These are phyloP conservation scores for Suillus plorans DNA, from an alignment of 768 basidiomycete species.

Conservation along the genomic window DNA sequence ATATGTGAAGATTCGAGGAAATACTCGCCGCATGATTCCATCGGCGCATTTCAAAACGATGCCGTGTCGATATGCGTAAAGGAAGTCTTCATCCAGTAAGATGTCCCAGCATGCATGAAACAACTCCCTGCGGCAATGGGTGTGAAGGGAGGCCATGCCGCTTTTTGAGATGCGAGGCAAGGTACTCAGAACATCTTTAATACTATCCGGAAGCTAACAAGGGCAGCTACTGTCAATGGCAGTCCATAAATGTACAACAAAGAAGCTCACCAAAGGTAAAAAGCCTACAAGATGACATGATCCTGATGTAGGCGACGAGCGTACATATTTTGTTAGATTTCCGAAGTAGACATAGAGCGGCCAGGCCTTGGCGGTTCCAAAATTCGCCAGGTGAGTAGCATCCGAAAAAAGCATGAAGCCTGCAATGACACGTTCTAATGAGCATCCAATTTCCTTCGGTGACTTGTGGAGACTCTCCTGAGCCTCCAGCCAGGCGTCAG, in stretches of 20 bases:
- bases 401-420: constrained; percentile 3
- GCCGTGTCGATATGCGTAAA: background rate
- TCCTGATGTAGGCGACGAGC: constrained; percentile 12
- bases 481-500: constrained; percentile 15
- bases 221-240: background rate
- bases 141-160: constrained; percentile 1
- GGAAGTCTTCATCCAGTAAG: constrained; percentile 14
- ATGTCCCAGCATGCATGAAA: constrained; percentile 16
- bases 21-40: no score
- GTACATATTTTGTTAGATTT: constrained; percentile 23
- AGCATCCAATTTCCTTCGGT: constrained; percentile 11
- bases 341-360: constrained; percentile 22
- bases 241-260: background rate
- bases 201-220: constrained; percentile 12
- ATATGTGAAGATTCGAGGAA: no score
- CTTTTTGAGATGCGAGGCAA: background rate
- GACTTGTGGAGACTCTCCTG: constrained; percentile 17
- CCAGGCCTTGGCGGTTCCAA: constrained; percentile 27
- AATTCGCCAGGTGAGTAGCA: constrained; percentile 29
- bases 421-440: constrained; percentile 9
- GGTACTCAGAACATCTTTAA: constrained; percentile 6
- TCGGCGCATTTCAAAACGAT: no score
- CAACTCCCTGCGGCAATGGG: constrained; percentile 18
- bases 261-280: constrained; percentile 7
- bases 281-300: constrained; percentile 11